Evolutionary conservation across 164 flowering plant species (phyloP).

Genomic region (Annona cherimola): DNA sequence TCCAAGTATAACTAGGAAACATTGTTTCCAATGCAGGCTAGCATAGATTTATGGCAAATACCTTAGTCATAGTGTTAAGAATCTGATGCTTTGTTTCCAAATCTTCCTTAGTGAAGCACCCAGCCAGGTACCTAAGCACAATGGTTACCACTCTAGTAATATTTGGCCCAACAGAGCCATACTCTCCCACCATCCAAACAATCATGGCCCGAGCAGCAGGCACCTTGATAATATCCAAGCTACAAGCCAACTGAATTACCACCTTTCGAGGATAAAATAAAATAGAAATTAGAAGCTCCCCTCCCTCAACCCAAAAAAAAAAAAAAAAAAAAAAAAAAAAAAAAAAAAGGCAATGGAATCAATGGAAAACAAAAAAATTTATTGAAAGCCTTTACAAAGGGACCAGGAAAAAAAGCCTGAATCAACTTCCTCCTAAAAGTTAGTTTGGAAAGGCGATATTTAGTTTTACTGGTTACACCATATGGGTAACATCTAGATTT

Average conservation of each 20-base stretch:
- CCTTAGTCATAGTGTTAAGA: slow-evolving; percentile 70
- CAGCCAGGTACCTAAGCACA: slow-evolving; percentile 69
- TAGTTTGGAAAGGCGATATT: too few relatives aligned
- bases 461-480: too few relatives aligned
- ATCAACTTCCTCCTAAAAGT: too few relatives aligned
- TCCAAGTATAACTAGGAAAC: too few relatives aligned
- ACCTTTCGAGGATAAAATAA: slow-evolving; percentile 38
- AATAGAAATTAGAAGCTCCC: slow-evolving; percentile 3
- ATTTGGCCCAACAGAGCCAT: slow-evolving; percentile 51
- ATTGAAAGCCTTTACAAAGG: not conserved
- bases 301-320: not conserved
- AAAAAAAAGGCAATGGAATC: not conserved
- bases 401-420: too few relatives aligned
- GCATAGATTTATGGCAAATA: slow-evolving; percentile 13
- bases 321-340: too few relatives aligned
- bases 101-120: slow-evolving; percentile 66
- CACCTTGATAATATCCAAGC: slow-evolving; percentile 74
- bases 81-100: slow-evolving; percentile 87
- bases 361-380: too few relatives aligned
- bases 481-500: too few relatives aligned
- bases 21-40: too few relatives aligned
- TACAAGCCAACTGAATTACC: slow-evolving; percentile 64
- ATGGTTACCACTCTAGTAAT: slow-evolving; percentile 54
- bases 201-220: slow-evolving; percentile 87
- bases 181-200: slow-evolving; percentile 92